These are phyloP conservation scores for Sonneratia alba DNA, from an alignment of 345 rosid genomes.

Conservation along the genomic window DNA sequence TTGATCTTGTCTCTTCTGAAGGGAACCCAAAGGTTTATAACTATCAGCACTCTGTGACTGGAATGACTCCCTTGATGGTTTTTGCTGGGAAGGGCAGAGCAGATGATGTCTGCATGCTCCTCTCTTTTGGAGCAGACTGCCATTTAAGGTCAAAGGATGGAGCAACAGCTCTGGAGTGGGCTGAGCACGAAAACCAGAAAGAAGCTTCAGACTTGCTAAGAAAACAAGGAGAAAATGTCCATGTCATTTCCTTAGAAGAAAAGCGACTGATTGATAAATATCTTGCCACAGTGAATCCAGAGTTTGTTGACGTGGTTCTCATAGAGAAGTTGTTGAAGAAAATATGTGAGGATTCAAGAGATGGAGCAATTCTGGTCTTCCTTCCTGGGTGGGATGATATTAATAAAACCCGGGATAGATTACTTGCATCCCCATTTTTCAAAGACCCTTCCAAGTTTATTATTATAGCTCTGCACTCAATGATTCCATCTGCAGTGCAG, in stretches of 20 bases:
- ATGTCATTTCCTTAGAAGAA: conserved; percentile 29
- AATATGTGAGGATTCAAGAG: conserved; percentile 57
- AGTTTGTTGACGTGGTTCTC: conserved; percentile 61
- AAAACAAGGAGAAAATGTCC: conserved; percentile 32
- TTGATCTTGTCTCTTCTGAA: conserved; percentile 59
- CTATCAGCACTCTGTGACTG: conserved; percentile 63
- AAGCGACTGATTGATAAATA: conserved; percentile 57
- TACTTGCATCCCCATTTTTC: conserved; percentile 48
- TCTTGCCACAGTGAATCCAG: conserved; percentile 49
- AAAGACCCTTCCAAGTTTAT: conserved; percentile 46
- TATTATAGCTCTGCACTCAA: conserved; percentile 78
- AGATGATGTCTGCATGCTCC: conserved; percentile 75
- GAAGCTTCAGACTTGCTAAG: conserved; percentile 60
- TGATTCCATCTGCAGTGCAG: conserved; percentile 84
- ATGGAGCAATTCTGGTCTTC: conserved; percentile 89
- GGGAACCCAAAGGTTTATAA: conserved; percentile 45
- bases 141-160: conserved; percentile 48
- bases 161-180: conserved; percentile 54
- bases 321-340: conserved; percentile 61
- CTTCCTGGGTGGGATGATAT: conserved; percentile 99
- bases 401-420: conserved; percentile 50
- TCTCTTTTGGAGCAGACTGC: conserved; percentile 66
- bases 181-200: conserved; percentile 52
- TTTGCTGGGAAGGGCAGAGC: conserved; percentile 84
- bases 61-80: conserved; percentile 78